Percentiles rank a stretch among this genome's conserved stretches.
Evolutionary conservation across 768 basidiomycete genomes (phyloP).

Genomic region (Russula abietina): DNA sequence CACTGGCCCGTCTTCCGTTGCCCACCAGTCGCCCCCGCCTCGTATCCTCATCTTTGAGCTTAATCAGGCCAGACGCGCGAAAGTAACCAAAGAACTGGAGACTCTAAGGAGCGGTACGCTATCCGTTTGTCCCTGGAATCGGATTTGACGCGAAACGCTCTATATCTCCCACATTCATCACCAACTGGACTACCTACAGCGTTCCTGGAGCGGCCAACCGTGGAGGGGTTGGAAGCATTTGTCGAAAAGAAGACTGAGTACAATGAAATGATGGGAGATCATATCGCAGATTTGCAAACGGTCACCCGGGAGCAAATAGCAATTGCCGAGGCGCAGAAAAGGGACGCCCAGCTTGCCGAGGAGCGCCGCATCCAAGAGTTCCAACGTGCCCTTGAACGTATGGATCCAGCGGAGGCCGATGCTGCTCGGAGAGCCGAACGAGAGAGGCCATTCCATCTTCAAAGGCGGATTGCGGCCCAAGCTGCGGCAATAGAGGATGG

Average conservation of each 20-base stretch:
- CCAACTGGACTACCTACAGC: background rate
- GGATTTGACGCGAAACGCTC: background rate
- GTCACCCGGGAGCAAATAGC: background rate
- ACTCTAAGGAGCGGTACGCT: background rate
- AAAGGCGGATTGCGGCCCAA: background rate
- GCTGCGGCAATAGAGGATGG: background rate
- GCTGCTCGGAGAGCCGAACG: background rate
- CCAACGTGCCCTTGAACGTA: background rate
- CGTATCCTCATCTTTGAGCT: background rate
- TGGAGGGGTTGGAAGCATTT: conserved; percentile 6
- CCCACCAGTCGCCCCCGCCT: background rate
- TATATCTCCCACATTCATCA: background rate
- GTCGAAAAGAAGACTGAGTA: conserved; percentile 5
- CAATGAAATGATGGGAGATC: background rate
- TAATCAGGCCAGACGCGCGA: background rate
- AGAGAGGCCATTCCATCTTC: background rate
- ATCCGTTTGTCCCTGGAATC: background rate
- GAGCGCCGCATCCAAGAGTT: conserved; percentile 2
- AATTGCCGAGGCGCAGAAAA: background rate
- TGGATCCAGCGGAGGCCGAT: conserved; percentile 1
- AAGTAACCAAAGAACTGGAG: background rate
- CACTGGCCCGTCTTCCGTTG: background rate
- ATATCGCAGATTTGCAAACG: background rate
- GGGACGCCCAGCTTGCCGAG: background rate
- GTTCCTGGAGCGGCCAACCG: background rate